These are phyloP conservation scores for Zangia roseola DNA, from an alignment of 768 basidiomycete genomes.

Conservation along the genomic window DNA sequence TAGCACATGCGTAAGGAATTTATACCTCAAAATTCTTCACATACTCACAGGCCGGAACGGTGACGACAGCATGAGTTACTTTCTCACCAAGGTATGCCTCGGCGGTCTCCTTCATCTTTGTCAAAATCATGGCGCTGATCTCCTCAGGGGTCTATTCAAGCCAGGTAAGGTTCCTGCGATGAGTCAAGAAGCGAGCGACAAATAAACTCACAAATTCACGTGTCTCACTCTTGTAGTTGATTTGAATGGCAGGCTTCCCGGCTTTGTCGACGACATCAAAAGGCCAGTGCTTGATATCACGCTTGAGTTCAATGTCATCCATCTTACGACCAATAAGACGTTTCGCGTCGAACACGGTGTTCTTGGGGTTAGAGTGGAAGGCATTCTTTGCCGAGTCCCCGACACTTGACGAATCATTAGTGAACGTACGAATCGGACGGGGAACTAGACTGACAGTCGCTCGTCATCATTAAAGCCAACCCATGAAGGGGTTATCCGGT, in stretches of 20 bases:
- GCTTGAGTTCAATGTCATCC: conserved; percentile 76
- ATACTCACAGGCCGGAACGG: conserved; percentile 89
- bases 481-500: conserved; percentile 90
- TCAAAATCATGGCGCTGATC: conserved; percentile 92
- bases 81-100: conserved; percentile 96
- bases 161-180: neutral
- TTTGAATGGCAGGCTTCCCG: conserved; percentile 78
- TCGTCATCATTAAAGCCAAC: conserved; percentile 80
- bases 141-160: conserved; percentile 80
- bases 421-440: fast-evolving
- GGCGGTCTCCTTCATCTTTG: conserved; percentile 99
- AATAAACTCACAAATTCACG: conserved; percentile 75
- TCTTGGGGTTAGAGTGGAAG: conserved; percentile 84
- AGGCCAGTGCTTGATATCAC: conserved; percentile 90
- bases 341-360: conserved; percentile 97
- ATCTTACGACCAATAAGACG: conserved; percentile 89
- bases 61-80: conserved; percentile 97
- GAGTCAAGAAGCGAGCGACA: neutral
- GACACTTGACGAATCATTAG: conserved; percentile 40
- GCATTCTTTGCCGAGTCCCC: conserved; percentile 98
- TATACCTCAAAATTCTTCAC: neutral
- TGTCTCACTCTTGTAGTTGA: conserved; percentile 74
- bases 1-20: conserved; percentile 40
- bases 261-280: conserved; percentile 78
- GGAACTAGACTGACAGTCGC: conserved; percentile 44